Conservation (phyloP, 1,284 basidiomycete genomes). For the Boletus sp. region DNA sequence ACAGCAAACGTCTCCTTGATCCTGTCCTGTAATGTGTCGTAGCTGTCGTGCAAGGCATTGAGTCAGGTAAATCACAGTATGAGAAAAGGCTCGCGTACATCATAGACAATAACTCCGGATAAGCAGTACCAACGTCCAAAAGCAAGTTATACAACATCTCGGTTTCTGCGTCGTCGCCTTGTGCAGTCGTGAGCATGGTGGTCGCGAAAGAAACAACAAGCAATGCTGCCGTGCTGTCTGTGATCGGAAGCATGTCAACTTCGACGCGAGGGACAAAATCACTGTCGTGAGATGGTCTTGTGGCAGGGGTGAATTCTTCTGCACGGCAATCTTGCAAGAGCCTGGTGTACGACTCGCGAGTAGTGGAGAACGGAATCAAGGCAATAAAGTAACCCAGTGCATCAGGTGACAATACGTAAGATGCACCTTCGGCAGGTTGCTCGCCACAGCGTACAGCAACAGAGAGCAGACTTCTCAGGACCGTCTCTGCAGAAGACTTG, state of each 20-base stretch:
- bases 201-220: constrained; percentile 73
- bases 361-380: constrained; percentile 67
- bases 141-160: constrained; percentile 77
- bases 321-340: constrained; percentile 62
- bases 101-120: constrained; percentile 73
- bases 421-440: constrained; percentile 35
- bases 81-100: constrained; percentile 48
- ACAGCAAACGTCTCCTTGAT: constrained; percentile 75
- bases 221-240: constrained; percentile 66
- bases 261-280: constrained; percentile 53
- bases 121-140: constrained; percentile 66
- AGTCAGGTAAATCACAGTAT: constrained; percentile 9
- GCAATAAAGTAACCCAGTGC: constrained; percentile 81
- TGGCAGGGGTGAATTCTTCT: constrained; percentile 42
- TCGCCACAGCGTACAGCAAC: constrained; percentile 51
- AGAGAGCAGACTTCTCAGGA: constrained; percentile 53
- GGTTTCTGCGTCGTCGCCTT: constrained; percentile 78
- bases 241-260: constrained; percentile 56
- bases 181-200: constrained; percentile 73
- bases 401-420: constrained; percentile 50
- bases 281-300: constrained; percentile 42
- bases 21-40: constrained; percentile 74
- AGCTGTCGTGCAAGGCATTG: constrained; percentile 43
- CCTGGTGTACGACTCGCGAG: constrained; percentile 48
- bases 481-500: constrained; percentile 53